Evolutionary conservation across 768 basidiomycete species (phyloP).

Genomic region (Termitomyces titanicus): DNA sequence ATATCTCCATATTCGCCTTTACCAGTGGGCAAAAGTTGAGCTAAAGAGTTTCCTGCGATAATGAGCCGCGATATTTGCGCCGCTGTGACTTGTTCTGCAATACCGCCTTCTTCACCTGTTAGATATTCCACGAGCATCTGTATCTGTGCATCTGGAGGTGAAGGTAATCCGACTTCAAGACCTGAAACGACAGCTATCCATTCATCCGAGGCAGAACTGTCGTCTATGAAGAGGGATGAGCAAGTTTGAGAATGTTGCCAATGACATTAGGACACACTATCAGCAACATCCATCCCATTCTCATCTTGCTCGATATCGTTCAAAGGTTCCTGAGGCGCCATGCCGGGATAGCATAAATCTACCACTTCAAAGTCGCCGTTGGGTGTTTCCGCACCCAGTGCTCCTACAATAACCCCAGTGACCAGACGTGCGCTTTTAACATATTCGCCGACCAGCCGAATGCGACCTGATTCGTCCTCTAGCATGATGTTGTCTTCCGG

Average conservation of each 20-base stretch:
- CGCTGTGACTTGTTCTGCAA: conserved; percentile 59
- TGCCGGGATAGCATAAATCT: conserved; percentile 81
- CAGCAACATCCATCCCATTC: conserved; percentile 67
- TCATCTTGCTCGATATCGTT: conserved; percentile 17
- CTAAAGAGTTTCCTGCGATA: conserved; percentile 87
- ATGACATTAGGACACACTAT: conserved; percentile 40
- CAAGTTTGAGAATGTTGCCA: conserved; percentile 1
- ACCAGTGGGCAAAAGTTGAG: conserved; percentile 35
- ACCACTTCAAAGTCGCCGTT: conserved; percentile 92
- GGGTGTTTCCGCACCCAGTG: conserved; percentile 85
- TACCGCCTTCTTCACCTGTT: conserved; percentile 75
- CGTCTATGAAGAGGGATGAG: neutral
- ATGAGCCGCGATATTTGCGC: conserved; percentile 81
- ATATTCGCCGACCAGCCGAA: conserved; percentile 77
- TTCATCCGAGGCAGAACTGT: conserved; percentile 40
- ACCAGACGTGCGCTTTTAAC: conserved; percentile 64
- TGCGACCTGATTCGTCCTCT: conserved; percentile 95
- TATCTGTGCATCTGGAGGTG: conserved; percentile 64
- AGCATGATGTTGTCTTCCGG: conserved; percentile 79
- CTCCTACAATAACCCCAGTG: conserved; percentile 89
- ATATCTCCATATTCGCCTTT: conserved; percentile 29
- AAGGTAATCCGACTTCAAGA: conserved; percentile 67
- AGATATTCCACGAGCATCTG: conserved; percentile 92
- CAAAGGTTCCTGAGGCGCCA: conserved; percentile 59
- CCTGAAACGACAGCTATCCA: conserved; percentile 90